Evolutionary conservation across 164 flowering plant species (phyloP).

Genomic region (Umbellularia californica): DNA sequence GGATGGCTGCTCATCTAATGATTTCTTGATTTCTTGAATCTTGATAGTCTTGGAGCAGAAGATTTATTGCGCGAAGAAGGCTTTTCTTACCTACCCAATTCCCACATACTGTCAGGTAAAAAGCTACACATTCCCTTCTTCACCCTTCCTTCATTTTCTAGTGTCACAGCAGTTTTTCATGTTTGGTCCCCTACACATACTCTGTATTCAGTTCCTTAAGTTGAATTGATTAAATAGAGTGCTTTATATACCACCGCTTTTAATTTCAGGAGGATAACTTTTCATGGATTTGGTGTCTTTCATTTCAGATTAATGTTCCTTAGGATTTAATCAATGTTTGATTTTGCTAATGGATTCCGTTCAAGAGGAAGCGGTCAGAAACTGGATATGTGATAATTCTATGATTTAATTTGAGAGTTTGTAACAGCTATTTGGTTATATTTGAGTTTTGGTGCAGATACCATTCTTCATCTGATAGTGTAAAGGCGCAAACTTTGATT

Average conservation of each 20-base stretch:
- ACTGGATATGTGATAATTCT: not conserved
- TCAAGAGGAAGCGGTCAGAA: not conserved
- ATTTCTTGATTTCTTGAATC: not conserved
- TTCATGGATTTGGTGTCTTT: not conserved
- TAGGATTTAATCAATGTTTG: not conserved
- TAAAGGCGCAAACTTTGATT: not conserved
- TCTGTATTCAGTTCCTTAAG: not conserved
- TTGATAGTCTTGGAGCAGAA: not conserved
- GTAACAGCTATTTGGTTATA: not conserved
- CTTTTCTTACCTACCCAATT: not conserved
- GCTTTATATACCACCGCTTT: not conserved
- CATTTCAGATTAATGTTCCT: not conserved
- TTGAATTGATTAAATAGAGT: not conserved
- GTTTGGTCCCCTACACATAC: not conserved
- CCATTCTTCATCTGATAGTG: not conserved
- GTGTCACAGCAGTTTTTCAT: not conserved
- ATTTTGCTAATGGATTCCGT: not conserved
- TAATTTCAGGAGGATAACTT: not conserved
- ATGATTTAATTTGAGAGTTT: not conserved
- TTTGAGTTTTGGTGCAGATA: not conserved
- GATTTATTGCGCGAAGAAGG: not conserved
- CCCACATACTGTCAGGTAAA: not conserved
- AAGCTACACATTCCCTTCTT: not conserved
- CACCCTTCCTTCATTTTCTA: not conserved
- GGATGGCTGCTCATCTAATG: not conserved